phyloP scores from a whole-genome alignment of 176 grass and related monocot species.

The Bromus sterilis region DNA sequence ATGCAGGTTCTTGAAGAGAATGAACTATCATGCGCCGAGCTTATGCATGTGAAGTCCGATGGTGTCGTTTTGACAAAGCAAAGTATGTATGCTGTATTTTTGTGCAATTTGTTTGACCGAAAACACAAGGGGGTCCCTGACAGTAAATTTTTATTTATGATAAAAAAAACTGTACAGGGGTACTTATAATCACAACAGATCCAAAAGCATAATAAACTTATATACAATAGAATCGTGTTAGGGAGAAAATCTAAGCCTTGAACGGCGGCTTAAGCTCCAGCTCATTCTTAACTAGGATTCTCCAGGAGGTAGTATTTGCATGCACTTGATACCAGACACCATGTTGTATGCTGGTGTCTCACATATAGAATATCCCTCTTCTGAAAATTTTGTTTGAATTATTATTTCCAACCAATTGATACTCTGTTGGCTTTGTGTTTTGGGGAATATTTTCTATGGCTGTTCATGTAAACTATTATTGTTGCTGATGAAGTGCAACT shows the following conservation, averaged over 20 bases:
- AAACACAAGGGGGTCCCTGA: background rate
- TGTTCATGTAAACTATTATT: background rate
- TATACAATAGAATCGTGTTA: background rate
- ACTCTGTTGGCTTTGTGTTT: background rate
- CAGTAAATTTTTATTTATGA: background rate
- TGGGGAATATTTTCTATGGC: background rate
- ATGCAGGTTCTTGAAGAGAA: constrained; percentile 77
- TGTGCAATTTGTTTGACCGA: background rate
- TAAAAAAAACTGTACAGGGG: background rate
- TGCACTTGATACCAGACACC: background rate
- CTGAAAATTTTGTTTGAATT: background rate
- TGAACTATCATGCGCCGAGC: constrained; percentile 61
- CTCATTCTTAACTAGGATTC: background rate
- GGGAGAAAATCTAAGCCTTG: background rate
- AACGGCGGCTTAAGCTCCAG: background rate
- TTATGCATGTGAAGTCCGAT: constrained; percentile 91
- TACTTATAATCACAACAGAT: background rate
- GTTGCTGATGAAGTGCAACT: constrained; percentile 8
- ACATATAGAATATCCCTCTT: background rate
- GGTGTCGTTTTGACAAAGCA: constrained; percentile 71
- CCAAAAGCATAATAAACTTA: background rate
- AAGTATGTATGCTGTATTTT: constrained; percentile 47
- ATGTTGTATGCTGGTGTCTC: background rate
- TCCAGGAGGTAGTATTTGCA: background rate
- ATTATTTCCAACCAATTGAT: background rate